phyloP scores from a whole-genome alignment of 768 basidiomycete genomes.

The Boletus subparvulus region DNA sequence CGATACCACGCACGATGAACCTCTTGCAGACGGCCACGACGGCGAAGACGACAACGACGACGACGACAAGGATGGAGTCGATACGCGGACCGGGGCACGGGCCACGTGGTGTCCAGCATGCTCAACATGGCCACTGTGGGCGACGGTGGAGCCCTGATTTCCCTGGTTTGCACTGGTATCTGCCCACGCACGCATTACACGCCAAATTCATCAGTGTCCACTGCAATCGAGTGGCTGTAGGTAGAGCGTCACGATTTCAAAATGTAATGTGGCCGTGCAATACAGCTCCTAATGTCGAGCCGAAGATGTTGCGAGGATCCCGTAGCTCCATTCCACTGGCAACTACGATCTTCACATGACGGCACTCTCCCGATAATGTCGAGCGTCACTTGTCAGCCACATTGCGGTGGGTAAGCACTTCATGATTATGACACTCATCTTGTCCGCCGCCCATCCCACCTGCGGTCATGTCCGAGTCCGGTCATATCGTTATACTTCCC shows the following conservation, averaged over 20 bases:
- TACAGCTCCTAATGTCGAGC: too few species aligned
- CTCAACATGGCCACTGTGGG: not conserved
- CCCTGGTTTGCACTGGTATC: constrained; percentile 7
- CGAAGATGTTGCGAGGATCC: too few species aligned
- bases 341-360: too few species aligned
- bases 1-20: not conserved
- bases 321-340: too few species aligned
- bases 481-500: not conserved
- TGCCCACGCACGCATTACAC: constrained; percentile 1
- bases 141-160: not conserved
- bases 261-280: not conserved
- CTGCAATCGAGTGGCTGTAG: not conserved
- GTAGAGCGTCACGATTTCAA: not conserved
- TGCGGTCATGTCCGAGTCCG: constrained; percentile 2
- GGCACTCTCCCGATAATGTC: constrained; percentile 5
- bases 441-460: not conserved
- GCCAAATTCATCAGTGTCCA: constrained; percentile 10
- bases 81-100: not conserved
- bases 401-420: not conserved
- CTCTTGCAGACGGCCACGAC: not conserved
- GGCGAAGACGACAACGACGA: not conserved
- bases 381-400: not conserved
- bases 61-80: not conserved
- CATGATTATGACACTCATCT: constrained; percentile 4
- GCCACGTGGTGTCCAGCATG: not conserved